phyloP scores from a whole-genome alignment of 2,329 filamentous ascomycete species.

The Nannizziopsis arthrosporioides region DNA sequence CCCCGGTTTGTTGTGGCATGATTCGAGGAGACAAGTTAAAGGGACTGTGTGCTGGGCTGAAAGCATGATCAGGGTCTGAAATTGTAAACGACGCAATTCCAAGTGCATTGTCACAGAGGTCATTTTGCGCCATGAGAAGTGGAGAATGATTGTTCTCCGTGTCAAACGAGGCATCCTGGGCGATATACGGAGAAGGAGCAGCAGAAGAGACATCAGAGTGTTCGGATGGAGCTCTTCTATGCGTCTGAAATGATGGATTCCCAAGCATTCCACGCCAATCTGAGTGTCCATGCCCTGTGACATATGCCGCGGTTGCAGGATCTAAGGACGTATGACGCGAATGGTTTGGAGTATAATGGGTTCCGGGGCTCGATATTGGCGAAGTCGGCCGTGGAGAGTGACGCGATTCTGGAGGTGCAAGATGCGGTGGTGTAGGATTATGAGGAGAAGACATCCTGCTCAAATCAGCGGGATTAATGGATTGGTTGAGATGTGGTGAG shows the following conservation, averaged over 20 bases:
- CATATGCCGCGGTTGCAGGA: slow-evolving; percentile 48
- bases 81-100: slow-evolving; percentile 71
- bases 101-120: slow-evolving; percentile 69
- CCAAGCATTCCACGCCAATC: slow-evolving; percentile 49
- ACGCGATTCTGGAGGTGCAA: slow-evolving; percentile 11
- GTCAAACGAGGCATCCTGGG: slow-evolving; percentile 69
- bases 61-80: slow-evolving; percentile 47
- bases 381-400: slow-evolving; percentile 13
- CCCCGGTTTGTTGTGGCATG: slow-evolving; percentile 56
- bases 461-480: slow-evolving; percentile 38
- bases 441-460: slow-evolving; percentile 36
- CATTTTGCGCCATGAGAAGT: slow-evolving; percentile 59
- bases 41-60: slow-evolving; percentile 58
- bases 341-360: slow-evolving; percentile 43
- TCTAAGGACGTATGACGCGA: slow-evolving; percentile 51
- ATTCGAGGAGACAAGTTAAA: slow-evolving; percentile 53
- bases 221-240: slow-evolving; percentile 78
- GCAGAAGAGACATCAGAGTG: slow-evolving; percentile 82
- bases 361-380: slow-evolving; percentile 11
- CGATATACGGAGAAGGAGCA: slow-evolving; percentile 70
- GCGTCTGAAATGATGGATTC: slow-evolving; percentile 58
- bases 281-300: slow-evolving; percentile 36
- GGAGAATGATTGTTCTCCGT: slow-evolving; percentile 63
- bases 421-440: slow-evolving; percentile 24
- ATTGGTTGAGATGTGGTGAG: slow-evolving; percentile 26